Evolutionary conservation across 495 filamentous ascomycete species (phyloP), one percentile per base, ranked within the genome.

Genomic region (Usnea hakonensis): DNA sequence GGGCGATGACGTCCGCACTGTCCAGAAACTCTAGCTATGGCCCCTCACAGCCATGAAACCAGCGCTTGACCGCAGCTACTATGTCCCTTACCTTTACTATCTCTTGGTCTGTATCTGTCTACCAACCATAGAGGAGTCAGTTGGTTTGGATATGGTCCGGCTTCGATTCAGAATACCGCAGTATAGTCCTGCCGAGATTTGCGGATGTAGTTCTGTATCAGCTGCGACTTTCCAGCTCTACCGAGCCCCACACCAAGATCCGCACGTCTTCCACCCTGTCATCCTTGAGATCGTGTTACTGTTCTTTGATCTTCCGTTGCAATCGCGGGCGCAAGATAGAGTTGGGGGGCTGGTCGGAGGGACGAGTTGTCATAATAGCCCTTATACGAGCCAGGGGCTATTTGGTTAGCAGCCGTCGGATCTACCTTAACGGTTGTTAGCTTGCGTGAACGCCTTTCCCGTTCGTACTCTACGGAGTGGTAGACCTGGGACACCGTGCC

Each of bases 111-210:
- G 26, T 23, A 21, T n/a, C 37, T 11, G 26, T 13, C 21, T 21
- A 14, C 2, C 33, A 33, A 43, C 35, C 37, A 30, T 54, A 60
- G 14, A 64, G 37, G 4, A 55, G 32, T 11, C 41, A 30, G 28
- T 63, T 61, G 30, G 41, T 53, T 48, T 60, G 43, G 33, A 52
- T 13, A 40, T 48, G 53, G 26, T 61, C 68, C 67, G 17, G 67
- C 63, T 60, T 68, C 68, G 33, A 69, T 60, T 59, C 63, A 70
- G 40, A 70, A 68, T 1, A 28, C 61, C 23, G 59, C 60, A 7
- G 43, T 48, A 46, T 70, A 70, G n/a, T 70, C 33, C 8, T 11
- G 3, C 16, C 60, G 63, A 60, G 61, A 58, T 48, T 65, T 56
- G 36, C 55, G 62, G 16, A 70, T 40, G 16, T 70, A 65, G 63